These are phyloP conservation scores for Marasmius tenuissimus DNA, from an alignment of 1,284 basidiomycete species.

Conservation along the genomic window DNA sequence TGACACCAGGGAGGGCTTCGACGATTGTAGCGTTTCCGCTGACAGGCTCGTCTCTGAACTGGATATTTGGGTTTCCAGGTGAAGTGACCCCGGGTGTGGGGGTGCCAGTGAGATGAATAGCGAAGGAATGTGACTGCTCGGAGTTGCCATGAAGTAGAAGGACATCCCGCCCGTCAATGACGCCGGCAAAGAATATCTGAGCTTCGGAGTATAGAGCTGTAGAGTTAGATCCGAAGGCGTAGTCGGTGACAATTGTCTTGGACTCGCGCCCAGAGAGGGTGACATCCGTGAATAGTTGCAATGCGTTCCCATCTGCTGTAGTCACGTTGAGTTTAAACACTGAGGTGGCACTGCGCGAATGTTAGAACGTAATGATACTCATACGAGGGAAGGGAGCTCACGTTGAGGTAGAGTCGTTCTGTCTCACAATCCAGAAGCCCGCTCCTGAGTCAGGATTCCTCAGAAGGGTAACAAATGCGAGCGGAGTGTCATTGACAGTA, in stretches of 20 bases:
- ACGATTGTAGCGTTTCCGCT: slow-evolving; percentile 32
- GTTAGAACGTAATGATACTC: slow-evolving; percentile 1
- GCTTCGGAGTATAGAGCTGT: slow-evolving; percentile 66
- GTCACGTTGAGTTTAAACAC: slow-evolving; percentile 58
- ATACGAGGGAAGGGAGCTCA: slow-evolving; percentile 29
- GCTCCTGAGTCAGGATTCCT: slow-evolving; percentile 64
- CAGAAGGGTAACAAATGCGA: slow-evolving; percentile 60
- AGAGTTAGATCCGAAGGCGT: slow-evolving; percentile 57
- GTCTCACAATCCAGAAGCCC: slow-evolving; percentile 71
- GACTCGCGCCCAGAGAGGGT: slow-evolving; percentile 69
- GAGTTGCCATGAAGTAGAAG: slow-evolving; percentile 67
- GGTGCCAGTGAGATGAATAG: slow-evolving; percentile 46
- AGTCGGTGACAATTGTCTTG: slow-evolving; percentile 69
- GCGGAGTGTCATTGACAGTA: slow-evolving; percentile 29
- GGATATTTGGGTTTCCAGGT: neutral
- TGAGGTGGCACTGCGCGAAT: slow-evolving; percentile 38
- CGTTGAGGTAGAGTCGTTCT: slow-evolving; percentile 66
- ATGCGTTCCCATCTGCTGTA: slow-evolving; percentile 29
- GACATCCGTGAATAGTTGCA: slow-evolving; percentile 33
- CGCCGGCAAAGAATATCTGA: slow-evolving; percentile 63
- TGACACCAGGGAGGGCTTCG: slow-evolving; percentile 52
- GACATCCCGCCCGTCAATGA: slow-evolving; percentile 65
- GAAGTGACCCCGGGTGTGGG: slow-evolving; percentile 31
- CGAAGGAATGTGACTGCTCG: slow-evolving; percentile 57
- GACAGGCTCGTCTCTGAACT: no score